Evolutionary conservation across 2,329 filamentous ascomycete species (phyloP), one percentile per base, ranked within the genome.

Genomic region (Ampelomyces quisqualis): DNA sequence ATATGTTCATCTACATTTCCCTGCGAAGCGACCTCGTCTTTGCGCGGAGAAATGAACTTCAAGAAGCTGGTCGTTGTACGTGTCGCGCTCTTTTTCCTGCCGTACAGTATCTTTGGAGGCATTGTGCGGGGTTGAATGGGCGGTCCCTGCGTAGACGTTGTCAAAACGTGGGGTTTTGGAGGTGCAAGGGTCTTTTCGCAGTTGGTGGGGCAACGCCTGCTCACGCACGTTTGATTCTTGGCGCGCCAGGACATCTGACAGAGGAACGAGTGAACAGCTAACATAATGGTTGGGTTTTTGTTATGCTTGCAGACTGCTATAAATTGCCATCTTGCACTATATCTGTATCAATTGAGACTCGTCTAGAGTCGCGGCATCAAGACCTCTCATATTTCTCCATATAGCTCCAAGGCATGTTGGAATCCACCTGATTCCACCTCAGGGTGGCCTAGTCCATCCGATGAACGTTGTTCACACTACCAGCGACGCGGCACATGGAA

Each of bases 1-100:
- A 13, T 15, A 7, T 22, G 6, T 27, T 42, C 17, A 32, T 48
- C 28, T 26, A 39, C 23, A 50, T 32, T 11, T 10, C 15, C 20
- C 34, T 30, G 24, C 20, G 7, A 2, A 6, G 5, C 22, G 7
- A 9, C 32, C 19, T 13, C 44, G 20, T 55, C 57, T 43, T 61
- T 61, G 30, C 57, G 56, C 4, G 60, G 55, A 11, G 56, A 57
- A 4, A 66, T 34, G 17, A 64, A 59, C 24, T 58, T 60, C 4
- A 51, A 40, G 35, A 56, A 65, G 21, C 46, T 51, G 1, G 43
- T 36, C 38, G 63, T 64, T 3, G 58, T 57, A 34, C 62, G 64
- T 61, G 28, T 35, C 5, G 68, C 67, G 3, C 38, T 50, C 14
- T 40, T 45, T 26, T 47, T 55, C 38, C 52, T 59, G 18, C 56